Evolutionary conservation across 2,329 filamentous ascomycete species (phyloP).

Genomic region (Colletotrichum musicola): DNA sequence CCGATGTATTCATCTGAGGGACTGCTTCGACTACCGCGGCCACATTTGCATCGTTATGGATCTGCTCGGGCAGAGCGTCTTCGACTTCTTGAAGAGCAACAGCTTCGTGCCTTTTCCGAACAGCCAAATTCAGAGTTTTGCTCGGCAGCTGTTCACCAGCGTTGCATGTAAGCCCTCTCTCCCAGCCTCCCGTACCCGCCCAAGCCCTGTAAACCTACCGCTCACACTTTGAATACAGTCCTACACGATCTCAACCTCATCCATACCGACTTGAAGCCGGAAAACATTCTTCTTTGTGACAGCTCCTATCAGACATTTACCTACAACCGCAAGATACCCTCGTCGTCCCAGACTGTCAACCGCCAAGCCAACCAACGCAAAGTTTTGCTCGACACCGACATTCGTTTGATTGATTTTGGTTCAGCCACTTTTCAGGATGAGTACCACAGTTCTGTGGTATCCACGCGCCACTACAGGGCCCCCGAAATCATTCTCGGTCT

Average conservation of each 20-base stretch:
- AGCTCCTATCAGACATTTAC: conserved; percentile 77
- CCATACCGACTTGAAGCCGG: conserved; percentile 84
- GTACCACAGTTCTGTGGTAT: conserved; percentile 79
- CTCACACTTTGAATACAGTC: conserved; percentile 65
- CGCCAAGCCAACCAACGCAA: conserved; percentile 73
- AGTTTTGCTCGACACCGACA: conserved; percentile 77
- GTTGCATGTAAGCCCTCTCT: conserved; percentile 83
- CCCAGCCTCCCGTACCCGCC: neutral
- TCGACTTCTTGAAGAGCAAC: conserved; percentile 97
- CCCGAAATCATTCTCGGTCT: conserved; percentile 79
- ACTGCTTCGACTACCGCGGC: conserved; percentile 97
- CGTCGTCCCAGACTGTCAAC: conserved; percentile 70
- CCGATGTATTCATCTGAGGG: conserved; percentile 94
- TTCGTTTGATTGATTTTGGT: conserved; percentile 78
- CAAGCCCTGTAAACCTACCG: neutral
- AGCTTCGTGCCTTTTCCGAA: conserved; percentile 97
- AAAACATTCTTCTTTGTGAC: conserved; percentile 77
- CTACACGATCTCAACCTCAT: conserved; percentile 97
- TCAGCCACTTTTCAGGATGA: conserved; percentile 80
- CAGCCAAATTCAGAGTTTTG: conserved; percentile 98
- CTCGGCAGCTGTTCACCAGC: conserved; percentile 95
- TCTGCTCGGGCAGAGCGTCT: conserved; percentile 91
- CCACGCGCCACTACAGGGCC: conserved; percentile 76
- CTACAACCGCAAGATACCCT: conserved; percentile 77
- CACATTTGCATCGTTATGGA: conserved; percentile 92